A percentile compares a stretch with the other conserved stretches of the same genome.
Evolutionary conservation across 257 asterid species (phyloP).

Genomic region (Salvia miltiorrhiza): DNA sequence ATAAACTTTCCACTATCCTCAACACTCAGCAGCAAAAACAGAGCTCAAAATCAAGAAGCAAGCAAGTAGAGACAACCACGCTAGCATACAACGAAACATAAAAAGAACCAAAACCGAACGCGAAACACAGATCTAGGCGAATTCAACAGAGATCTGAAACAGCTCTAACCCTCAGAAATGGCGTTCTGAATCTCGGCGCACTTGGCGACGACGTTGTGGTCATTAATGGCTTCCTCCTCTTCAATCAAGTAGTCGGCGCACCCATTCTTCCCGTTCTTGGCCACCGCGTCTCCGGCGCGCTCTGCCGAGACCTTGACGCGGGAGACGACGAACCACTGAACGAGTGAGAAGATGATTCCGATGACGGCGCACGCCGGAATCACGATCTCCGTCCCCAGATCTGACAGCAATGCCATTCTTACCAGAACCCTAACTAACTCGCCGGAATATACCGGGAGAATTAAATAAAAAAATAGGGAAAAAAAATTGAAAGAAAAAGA

Average conservation of each 20-base stretch:
- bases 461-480: neutral
- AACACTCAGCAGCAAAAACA: neutral
- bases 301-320: slow-evolving; percentile 59
- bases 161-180: slow-evolving; percentile 71
- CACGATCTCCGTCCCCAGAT: slow-evolving; percentile 62
- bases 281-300: slow-evolving; percentile 24
- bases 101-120: slow-evolving; percentile 4
- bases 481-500: neutral
- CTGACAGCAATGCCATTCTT: slow-evolving; percentile 58
- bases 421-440: slow-evolving; percentile 24
- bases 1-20: neutral
- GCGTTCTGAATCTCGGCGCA: slow-evolving; percentile 91
- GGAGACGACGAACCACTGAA: slow-evolving; percentile 74
- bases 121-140: slow-evolving; percentile 28
- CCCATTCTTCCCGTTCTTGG: slow-evolving; percentile 53
- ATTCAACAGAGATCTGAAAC: slow-evolving; percentile 22
- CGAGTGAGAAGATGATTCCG: slow-evolving; percentile 67
- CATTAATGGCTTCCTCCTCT: slow-evolving; percentile 80
- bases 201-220: slow-evolving; percentile 61
- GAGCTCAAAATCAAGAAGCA: slow-evolving; percentile 1
- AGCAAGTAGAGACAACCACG: neutral
- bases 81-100: neutral
- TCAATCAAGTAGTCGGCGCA: slow-evolving; percentile 63
- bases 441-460: slow-evolving; percentile 22
- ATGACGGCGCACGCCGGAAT: slow-evolving; percentile 72